Evolutionary conservation across 257 asterid genomes (phyloP), one percentile per base, ranked within the genome.

Genomic region (Datura wrightii): DNA sequence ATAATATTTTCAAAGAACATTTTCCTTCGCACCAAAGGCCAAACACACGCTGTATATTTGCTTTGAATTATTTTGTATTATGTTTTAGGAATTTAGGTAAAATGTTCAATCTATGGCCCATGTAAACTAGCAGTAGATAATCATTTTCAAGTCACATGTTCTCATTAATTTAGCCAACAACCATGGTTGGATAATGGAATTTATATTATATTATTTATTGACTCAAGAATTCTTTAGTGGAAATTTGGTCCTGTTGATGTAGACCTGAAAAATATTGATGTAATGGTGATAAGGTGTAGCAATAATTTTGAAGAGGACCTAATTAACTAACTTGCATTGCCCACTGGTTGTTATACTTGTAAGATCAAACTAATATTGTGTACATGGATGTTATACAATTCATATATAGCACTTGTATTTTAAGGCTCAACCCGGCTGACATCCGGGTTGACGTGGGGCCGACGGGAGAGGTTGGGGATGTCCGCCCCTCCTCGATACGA

Each of bases 131-230:
- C 18, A 8, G 10, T 19, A 3, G 42, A 2, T 39, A 39, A 39
- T 50, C 62, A 76, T 14, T 76, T 60, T 76, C 46, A 50, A 76
- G 81, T 24, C 42, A 42, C 62, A 50, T 76, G 81, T 24, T 76
- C 62, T 48, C 41, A 76, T 76, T 46, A 50, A 76, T 74, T 62
- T 50, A 48, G 44, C 60, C 81, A 50, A 44, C 79, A 18, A 24
- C 60, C 2, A 4, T 76, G 42, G 44, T 76, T 76, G 42, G 62
- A 76, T 50, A 50, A 24, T 48, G 24, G 19, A 50, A 76, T 11
- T 39, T 74, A n/a, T 24, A 6, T 74, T 74, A 74, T 48, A 1
- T 39, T 39, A 39, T 39, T 48, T 74, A 18, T 11, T 13, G 11
- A 74, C 19, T n/a, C 81, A 74, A 74, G 3, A 74, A 74, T 48